Evolutionary conservation across 2,329 filamentous ascomycete species (phyloP).

Genomic region (Pseudocercospora eumusae): DNA sequence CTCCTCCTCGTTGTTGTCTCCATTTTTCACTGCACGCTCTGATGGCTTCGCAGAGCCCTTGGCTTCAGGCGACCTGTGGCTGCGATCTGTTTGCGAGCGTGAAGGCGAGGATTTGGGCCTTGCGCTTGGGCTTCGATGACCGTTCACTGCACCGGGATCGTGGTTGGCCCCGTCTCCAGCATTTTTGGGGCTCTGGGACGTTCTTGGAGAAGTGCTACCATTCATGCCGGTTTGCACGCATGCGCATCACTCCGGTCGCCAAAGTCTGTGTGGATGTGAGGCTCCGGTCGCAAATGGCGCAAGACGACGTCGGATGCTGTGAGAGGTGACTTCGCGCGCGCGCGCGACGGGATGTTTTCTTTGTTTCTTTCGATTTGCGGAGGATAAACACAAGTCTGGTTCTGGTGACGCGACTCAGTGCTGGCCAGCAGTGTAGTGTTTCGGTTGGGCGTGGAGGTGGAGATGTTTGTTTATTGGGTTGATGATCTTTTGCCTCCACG

Average conservation of each 20-base stretch:
- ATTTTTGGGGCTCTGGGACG: conserved; percentile 21
- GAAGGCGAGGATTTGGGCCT: conserved; percentile 22
- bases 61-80: conserved; percentile 14
- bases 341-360: conserved; percentile 3
- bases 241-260: conserved; percentile 19
- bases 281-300: conserved; percentile 16
- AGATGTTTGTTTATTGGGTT: not conserved
- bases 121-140: conserved; percentile 14
- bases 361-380: conserved; percentile 8
- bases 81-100: conserved; percentile 18
- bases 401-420: conserved; percentile 6
- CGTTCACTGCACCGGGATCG: conserved; percentile 16
- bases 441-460: conserved; percentile 1
- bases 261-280: not conserved
- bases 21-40: conserved; percentile 19
- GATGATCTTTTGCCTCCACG: not conserved
- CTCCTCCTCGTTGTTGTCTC: conserved; percentile 39
- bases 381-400: not conserved
- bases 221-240: conserved; percentile 33
- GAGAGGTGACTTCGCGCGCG: not conserved
- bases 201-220: conserved; percentile 35
- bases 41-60: not conserved
- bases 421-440: conserved; percentile 1
- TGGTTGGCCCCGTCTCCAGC: conserved; percentile 19
- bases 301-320: not conserved